phyloP scores from a whole-genome alignment of 768 basidiomycete genomes.

The Hypholoma fasciculare region DNA sequence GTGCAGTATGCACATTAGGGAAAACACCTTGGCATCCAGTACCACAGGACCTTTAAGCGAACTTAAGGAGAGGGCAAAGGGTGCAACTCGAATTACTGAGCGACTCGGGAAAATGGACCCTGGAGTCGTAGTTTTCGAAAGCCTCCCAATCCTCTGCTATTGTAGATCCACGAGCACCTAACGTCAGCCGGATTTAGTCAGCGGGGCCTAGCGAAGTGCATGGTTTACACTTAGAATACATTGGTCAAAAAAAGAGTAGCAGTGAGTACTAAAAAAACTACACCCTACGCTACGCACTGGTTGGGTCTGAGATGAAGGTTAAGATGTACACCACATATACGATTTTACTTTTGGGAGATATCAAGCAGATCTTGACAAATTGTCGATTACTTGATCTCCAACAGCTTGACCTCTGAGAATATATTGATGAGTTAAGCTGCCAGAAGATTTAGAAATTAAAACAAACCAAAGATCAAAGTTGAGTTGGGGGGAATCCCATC shows the following conservation, averaged over 20 bases:
- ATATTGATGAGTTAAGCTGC: neutral
- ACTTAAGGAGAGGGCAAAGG: no score
- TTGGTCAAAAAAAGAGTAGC: neutral
- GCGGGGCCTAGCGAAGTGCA: no score
- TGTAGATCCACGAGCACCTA: no score
- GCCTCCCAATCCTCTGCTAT: no score
- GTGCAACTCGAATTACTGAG: no score
- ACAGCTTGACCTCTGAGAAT: conserved; percentile 66
- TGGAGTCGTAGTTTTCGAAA: no score
- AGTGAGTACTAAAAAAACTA: no score
- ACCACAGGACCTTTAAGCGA: no score
- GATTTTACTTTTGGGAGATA: conserved; percentile 10
- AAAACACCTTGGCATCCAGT: no score
- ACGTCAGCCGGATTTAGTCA: no score
- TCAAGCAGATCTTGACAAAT: neutral
- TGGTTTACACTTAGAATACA: neutral
- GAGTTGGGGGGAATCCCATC: conserved; percentile 73
- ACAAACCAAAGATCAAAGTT: conserved; percentile 79
- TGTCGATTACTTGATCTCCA: conserved; percentile 59
- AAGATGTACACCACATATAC: conserved; percentile 6
- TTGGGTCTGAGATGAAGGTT: neutral
- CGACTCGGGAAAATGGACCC: no score
- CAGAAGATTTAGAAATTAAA: neutral
- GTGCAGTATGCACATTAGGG: no score
- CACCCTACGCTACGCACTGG: neutral